A percentile compares a stretch with the other conserved stretches of the same genome.
Conservation (phyloP, 441 rosid species). For the Corymbia calophylla region DNA sequence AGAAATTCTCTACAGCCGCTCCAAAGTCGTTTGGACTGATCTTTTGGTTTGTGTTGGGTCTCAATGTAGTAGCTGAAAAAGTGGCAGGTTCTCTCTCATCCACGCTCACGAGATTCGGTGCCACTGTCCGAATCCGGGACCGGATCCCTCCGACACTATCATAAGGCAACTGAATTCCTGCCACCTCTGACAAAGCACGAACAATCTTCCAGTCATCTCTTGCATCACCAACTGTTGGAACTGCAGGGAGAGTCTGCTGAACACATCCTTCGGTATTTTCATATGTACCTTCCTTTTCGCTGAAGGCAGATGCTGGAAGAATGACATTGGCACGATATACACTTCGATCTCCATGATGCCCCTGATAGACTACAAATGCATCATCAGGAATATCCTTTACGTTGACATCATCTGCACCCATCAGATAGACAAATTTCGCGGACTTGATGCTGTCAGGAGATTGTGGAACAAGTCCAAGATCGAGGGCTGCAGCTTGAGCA, state of each 20-base stretch:
- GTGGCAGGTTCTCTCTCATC: constrained; percentile 78
- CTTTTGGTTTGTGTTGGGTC: constrained; percentile 34
- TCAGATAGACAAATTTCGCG: constrained; percentile 76
- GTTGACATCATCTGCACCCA: constrained; percentile 91
- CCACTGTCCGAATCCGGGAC: constrained; percentile 64
- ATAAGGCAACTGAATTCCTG: constrained; percentile 64
- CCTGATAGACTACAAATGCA: constrained; percentile 90
- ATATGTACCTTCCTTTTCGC: constrained; percentile 88
- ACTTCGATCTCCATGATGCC: constrained; percentile 88
- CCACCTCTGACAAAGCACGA: constrained; percentile 83
- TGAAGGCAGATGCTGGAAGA: constrained; percentile 83
- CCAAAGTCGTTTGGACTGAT: constrained; percentile 50
- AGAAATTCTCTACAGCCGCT: constrained; percentile 60
- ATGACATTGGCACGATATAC: constrained; percentile 83
- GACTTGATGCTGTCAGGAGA: constrained; percentile 53
- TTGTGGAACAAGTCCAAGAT: constrained; percentile 85
- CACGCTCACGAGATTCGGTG: constrained; percentile 64
- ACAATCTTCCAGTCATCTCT: constrained; percentile 95
- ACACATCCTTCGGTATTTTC: constrained; percentile 84
- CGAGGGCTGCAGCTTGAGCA: constrained; percentile 96
- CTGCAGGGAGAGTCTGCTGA: constrained; percentile 91
- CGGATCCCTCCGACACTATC: constrained; percentile 55
- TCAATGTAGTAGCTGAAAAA: constrained; percentile 46
- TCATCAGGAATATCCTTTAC: constrained; percentile 69
- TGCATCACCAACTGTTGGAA: constrained; percentile 93